Base-by-base conservation (phyloP, 768 basidiomycete genomes). In the Multifurca ochricompacta region DNA sequence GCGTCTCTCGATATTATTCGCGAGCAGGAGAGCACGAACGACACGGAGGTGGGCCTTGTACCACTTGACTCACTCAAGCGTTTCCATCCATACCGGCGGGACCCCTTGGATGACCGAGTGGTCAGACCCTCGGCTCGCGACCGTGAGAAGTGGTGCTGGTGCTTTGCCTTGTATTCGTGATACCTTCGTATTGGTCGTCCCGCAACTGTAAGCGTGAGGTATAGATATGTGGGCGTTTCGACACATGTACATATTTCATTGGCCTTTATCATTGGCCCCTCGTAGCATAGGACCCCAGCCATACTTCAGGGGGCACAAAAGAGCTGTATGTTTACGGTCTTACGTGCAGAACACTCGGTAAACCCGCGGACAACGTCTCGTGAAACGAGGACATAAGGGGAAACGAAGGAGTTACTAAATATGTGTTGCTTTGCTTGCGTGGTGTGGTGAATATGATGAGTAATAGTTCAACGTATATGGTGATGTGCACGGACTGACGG, bases 61-160 rank as follows among this genome's bases (percentile, higher is more conserved):
- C 83, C 85, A 13, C 71, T 87, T 45, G 70, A 77, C 49, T 69
- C 77, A 18, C 69, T 85, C 51, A 74, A 72, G 41, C 75, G 81
- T 19, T 69, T 65, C 39, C 78, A 79, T 59, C 76, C 78, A 6
- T 85, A 82, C 51, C 72, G 76, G 45, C 75, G 85, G 53, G 74
- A 82, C 51, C 80, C 79, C 23, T 61, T 73, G 27, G 85, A 87
- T 65, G 85, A 87, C 60, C 74, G 73, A 55, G 75, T 77, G 35
- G 64, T 87, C 73, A 42, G 11, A 19, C 43, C 21, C 31, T 59
- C 30, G 30, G 53, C 30, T 45, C 28, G 8, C 46, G 42, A 25
- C 48, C 31, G 10, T 56, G 42, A 51, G 48, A 50, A 47, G 19
- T 45, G 27, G 25, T 2, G 5, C 16, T 37, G n/a, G n/a, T n/a